These are phyloP conservation scores for Metschnikowia dekortorum DNA, from an alignment of 805 yeast genomes.

Conservation along the genomic window DNA sequence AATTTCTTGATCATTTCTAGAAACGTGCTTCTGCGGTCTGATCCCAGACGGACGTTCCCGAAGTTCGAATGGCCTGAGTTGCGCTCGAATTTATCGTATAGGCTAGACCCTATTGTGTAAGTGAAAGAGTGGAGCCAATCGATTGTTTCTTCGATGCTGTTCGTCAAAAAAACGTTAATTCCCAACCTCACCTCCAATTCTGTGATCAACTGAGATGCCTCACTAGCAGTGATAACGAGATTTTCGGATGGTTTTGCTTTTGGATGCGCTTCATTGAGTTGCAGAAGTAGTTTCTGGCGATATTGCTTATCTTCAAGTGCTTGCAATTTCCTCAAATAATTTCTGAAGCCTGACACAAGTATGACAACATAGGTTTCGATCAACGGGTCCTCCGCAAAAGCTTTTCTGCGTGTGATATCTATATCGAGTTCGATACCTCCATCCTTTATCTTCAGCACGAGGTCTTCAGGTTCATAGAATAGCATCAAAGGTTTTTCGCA, in stretches of 20 bases:
- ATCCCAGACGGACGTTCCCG: constrained; percentile 53
- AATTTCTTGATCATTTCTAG: constrained; percentile 52
- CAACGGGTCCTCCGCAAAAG: constrained; percentile 15
- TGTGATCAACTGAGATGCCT: constrained; percentile 39
- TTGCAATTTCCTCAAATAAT: constrained; percentile 40
- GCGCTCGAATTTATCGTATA: constrained; percentile 54
- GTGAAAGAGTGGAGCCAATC: constrained; percentile 56
- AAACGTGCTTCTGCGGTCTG: constrained; percentile 43
- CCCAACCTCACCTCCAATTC: constrained; percentile 45
- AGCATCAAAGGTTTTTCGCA: constrained; percentile 45
- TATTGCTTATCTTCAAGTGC: constrained; percentile 44
- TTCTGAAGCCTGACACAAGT: constrained; percentile 48
- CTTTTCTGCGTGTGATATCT: constrained; percentile 5
- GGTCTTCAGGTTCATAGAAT: constrained; percentile 43
- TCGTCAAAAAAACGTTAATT: constrained; percentile 48
- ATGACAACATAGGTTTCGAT: constrained; percentile 34
- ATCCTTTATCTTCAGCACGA: constrained; percentile 25
- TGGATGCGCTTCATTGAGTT: constrained; percentile 7
- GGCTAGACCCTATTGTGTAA: constrained; percentile 43
- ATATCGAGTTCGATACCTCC: constrained; percentile 10
- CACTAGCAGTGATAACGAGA: constrained; percentile 20
- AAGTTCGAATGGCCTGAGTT: constrained; percentile 52
- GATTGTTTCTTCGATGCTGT: constrained; percentile 42
- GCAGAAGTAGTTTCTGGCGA: constrained; percentile 19
- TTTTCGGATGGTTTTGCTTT: not conserved